These are phyloP conservation scores for Kingdonia uniflora DNA, from an alignment of 164 flowering plant species.

Conservation along the genomic window DNA sequence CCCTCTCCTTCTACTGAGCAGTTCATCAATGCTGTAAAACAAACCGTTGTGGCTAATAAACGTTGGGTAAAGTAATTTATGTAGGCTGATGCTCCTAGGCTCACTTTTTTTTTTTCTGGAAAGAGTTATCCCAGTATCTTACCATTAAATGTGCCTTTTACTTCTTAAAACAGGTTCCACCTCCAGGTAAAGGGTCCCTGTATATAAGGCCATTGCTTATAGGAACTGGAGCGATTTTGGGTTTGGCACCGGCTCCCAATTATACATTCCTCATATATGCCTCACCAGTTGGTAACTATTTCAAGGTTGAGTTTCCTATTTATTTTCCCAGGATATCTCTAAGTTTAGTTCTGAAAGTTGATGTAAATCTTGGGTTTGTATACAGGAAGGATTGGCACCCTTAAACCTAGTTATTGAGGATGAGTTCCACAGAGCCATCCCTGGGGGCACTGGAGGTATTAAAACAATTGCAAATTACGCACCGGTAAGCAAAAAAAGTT, in stretches of 20 bases:
- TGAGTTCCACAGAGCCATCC: slow-evolving; percentile 60
- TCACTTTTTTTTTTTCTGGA: too few species aligned
- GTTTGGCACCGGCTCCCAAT: slow-evolving; percentile 77
- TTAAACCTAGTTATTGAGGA: slow-evolving; percentile 61
- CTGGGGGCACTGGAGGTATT: slow-evolving; percentile 80
- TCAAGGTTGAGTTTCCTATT: slow-evolving; percentile 38
- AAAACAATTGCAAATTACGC: slow-evolving; percentile 71
- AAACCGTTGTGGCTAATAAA: slow-evolving; percentile 57
- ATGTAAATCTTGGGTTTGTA: not conserved
- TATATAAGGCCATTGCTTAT: slow-evolving; percentile 80
- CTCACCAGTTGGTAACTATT: slow-evolving; percentile 88
- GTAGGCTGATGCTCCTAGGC: too few species aligned
- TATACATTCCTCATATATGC: slow-evolving; percentile 73
- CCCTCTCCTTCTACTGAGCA: slow-evolving; percentile 71
- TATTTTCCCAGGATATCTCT: not conserved
- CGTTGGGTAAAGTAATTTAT: slow-evolving; percentile 58
- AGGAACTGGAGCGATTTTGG: slow-evolving; percentile 74
- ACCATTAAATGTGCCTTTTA: not conserved
- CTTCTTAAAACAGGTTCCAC: slow-evolving; percentile 54
- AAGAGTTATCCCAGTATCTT: too few species aligned
- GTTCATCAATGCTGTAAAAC: slow-evolving; percentile 71
- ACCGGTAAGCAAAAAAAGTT: slow-evolving; percentile 33
- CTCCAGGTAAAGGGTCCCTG: slow-evolving; percentile 79
- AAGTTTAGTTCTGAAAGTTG: not conserved
- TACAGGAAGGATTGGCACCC: slow-evolving; percentile 63